Conservation (phyloP, 495 filamentous ascomycete genomes). For the Penicillium canariense region DNA sequence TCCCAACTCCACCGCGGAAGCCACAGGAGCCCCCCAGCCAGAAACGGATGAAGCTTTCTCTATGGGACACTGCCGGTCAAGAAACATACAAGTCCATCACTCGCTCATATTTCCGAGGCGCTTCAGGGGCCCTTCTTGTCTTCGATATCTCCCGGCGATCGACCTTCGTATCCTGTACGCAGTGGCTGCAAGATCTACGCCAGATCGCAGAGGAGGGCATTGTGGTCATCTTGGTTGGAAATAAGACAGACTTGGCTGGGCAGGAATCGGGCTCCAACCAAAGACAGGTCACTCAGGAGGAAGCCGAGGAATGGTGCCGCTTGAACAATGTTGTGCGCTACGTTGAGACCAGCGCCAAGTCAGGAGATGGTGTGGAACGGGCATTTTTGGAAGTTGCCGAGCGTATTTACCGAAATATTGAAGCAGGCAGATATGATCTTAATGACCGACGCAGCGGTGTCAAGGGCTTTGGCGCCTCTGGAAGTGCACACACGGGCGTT, state of each 20-base stretch:
- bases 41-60: slow-evolving; percentile 75
- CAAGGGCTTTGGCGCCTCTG: slow-evolving; percentile 66
- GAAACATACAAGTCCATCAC: slow-evolving; percentile 97
- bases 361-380: slow-evolving; percentile 85
- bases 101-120: slow-evolving; percentile 90
- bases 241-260: slow-evolving; percentile 80
- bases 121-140: slow-evolving; percentile 86
- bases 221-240: slow-evolving; percentile 89
- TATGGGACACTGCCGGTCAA: slow-evolving; percentile 98
- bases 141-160: slow-evolving; percentile 86
- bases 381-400: slow-evolving; percentile 92
- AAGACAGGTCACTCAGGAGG: slow-evolving; percentile 71
- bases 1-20: slow-evolving; percentile 40
- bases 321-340: slow-evolving; percentile 81
- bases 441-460: slow-evolving; percentile 94
- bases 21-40: slow-evolving; percentile 40
- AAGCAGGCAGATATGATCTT: slow-evolving; percentile 87
- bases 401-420: slow-evolving; percentile 92
- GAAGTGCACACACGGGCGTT: slow-evolving; percentile 34
- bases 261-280: slow-evolving; percentile 53
- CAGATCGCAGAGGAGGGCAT: slow-evolving; percentile 93
- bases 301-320: slow-evolving; percentile 85
- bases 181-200: slow-evolving; percentile 90
- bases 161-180: slow-evolving; percentile 81
- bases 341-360: slow-evolving; percentile 95